Base-by-base conservation (phyloP, 179 eudicot species). In the Kewa caespitosa region DNA sequence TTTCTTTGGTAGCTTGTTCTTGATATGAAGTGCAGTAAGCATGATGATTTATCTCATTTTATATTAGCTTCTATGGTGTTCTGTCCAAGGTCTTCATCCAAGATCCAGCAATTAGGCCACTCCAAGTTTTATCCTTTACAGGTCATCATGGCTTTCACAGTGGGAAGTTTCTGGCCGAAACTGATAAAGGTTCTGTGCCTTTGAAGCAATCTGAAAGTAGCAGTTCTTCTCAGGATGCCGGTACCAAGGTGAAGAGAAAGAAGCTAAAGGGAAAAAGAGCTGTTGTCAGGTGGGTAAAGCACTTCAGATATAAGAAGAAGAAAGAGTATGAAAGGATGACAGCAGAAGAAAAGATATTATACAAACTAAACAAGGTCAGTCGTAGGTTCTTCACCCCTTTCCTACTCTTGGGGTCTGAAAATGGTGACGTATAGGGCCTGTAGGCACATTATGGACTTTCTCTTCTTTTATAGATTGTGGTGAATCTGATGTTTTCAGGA, bases 181-280 rank as follows among this genome's bases (percentile, higher is more conserved):
- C 46, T 72, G 85, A 80, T 25, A 75, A 81, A 75, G 78, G 27
- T 75, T 84, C 43, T 50, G 86, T 80, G 61, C 78, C 82, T 37
- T 67, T 42, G 70, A 73, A 54, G 80, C 72, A 70, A 46, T 46
- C 77, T 69, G 97, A 78, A 73, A 80, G 77, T 71, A 54, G 68
- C 61, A 55, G 66, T 27, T 76, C 23, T 41, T 76, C 70, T 36
- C 79, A 81, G 69, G 87, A 81, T 74, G 69, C 54, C 13, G 74
- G 70, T 67, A 81, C 77, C 27, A 84, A 84, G 84, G 81, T 67
- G 48, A 91, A 88, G 84, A 88, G 99, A 85, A 91, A 90, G 75
- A 93, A 95, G 79, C 84, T 93, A 27, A 93, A 93, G 84, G 98
- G 99, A 42, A 93, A 90, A 83, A 81, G 99, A 83, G 98, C 92